Percentiles rank a stretch among this genome's conserved stretches.
phyloP scores from a whole-genome alignment of 495 filamentous ascomycete genomes.

The Oleoguttula mirabilis region DNA sequence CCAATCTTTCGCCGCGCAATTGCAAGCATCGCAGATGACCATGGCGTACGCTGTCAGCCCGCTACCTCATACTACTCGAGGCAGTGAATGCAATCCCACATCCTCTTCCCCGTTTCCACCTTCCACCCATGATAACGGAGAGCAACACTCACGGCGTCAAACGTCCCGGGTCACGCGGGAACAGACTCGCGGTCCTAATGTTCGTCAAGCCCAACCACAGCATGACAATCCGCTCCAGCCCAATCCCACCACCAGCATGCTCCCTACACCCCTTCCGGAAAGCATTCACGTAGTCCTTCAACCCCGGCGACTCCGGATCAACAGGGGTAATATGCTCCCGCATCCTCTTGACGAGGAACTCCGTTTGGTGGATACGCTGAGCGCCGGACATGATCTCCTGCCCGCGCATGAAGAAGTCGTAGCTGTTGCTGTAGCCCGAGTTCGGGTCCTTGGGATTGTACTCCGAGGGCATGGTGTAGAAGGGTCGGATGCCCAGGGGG shows the following conservation, averaged over 20 bases:
- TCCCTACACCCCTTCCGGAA: slow-evolving; percentile 69
- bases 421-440: slow-evolving; percentile 63
- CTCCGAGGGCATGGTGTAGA: slow-evolving; percentile 72
- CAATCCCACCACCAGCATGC: slow-evolving; percentile 79
- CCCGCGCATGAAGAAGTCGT: slow-evolving; percentile 89
- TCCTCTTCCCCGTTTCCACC: no score
- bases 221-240: slow-evolving; percentile 78
- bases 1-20: no score
- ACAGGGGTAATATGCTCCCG: slow-evolving; percentile 50
- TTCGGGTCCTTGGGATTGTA: slow-evolving; percentile 57
- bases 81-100: no score
- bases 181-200: slow-evolving; percentile 64
- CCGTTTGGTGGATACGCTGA: slow-evolving; percentile 69
- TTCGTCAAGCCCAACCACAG: slow-evolving; percentile 77
- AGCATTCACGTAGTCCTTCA: slow-evolving; percentile 73
- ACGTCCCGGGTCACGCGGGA: slow-evolving; percentile 77
- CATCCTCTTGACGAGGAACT: slow-evolving; percentile 57
- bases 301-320: slow-evolving; percentile 57
- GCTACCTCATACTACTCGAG: no score
- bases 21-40: no score
- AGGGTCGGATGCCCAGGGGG: slow-evolving; percentile 71
- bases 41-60: no score
- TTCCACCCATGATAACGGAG: no score
- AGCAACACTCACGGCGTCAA: slow-evolving; percentile 65
- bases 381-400: slow-evolving; percentile 83